Percentiles rank a stretch among this genome's conserved stretches.
These are phyloP conservation scores for Trichoderma asperelloides DNA, from an alignment of 495 filamentous ascomycete species.

Conservation along the genomic window DNA sequence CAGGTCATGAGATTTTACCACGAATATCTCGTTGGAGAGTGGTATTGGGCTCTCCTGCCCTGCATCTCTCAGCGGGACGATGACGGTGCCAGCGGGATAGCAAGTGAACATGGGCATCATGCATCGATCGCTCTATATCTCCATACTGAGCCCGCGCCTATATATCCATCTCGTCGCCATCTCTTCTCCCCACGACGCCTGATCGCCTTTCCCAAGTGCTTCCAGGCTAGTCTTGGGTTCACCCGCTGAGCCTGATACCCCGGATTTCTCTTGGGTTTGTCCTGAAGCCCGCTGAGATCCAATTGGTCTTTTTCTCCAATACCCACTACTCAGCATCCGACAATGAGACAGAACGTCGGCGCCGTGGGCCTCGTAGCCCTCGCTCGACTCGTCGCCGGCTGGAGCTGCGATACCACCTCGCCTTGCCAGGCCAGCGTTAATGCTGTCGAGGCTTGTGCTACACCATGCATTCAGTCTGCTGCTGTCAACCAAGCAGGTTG, in stretches of 20 bases:
- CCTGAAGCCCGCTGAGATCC: not conserved
- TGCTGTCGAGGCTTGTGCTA: constrained; percentile 8
- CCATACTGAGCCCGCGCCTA: not conserved
- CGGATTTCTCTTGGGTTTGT: not conserved
- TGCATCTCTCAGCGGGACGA: not conserved
- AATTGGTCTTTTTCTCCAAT: not conserved
- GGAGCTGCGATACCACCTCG: not conserved
- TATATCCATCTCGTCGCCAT: not conserved
- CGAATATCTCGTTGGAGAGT: not conserved
- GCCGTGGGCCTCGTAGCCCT: not conserved
- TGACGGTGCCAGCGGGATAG: not conserved
- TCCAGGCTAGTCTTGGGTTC: too few relatives aligned
- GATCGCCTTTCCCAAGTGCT: too few relatives aligned
- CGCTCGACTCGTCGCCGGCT: not conserved
- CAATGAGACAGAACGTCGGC: not conserved
- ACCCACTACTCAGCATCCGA: not conserved
- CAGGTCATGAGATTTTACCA: not conserved
- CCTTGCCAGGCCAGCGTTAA: constrained; percentile 6
- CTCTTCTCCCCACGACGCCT: not conserved
- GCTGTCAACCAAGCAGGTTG: constrained; percentile 10
- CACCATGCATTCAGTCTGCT: constrained; percentile 2
- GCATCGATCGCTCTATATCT: not conserved
- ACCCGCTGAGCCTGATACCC: too few relatives aligned
- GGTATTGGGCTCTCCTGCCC: not conserved
- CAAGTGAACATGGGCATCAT: too few relatives aligned